phyloP scores from a whole-genome alignment of 805 yeast species.

The Danielozyma ontarioensis region DNA sequence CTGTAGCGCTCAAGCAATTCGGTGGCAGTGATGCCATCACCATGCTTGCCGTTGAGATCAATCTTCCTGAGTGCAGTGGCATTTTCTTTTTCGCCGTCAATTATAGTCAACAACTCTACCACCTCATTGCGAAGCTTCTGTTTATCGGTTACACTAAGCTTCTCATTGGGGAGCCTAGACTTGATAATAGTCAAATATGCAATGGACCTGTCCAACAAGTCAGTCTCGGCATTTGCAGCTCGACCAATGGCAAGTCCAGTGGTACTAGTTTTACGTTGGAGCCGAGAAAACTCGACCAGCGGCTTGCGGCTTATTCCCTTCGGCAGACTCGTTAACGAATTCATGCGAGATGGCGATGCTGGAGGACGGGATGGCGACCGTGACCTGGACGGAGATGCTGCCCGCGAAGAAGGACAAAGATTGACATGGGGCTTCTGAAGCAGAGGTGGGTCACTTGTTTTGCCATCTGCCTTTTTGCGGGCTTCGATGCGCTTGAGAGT shows the following conservation, averaged over 20 bases:
- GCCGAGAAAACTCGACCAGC: conserved; percentile 5
- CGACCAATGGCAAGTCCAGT: background rate
- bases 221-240: background rate
- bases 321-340: conserved; percentile 1
- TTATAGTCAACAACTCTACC: conserved; percentile 12
- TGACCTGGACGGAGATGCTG: conserved; percentile 5
- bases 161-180: conserved; percentile 7
- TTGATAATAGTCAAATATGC: conserved; percentile 10
- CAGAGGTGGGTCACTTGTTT: conserved; percentile 3
- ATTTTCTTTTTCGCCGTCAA: conserved; percentile 12
- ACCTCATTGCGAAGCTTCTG: conserved; percentile 14
- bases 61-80: background rate
- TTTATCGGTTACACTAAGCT: conserved; percentile 8
- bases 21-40: too few species aligned
- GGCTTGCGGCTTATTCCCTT: background rate
- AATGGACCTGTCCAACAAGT: conserved; percentile 8
- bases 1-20: conserved; percentile 35
- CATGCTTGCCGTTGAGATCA: background rate
- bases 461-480: conserved; percentile 20
- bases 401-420: conserved; percentile 1
- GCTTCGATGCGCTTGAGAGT: conserved; percentile 32
- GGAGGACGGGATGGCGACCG: conserved; percentile 11
- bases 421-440: conserved; percentile 1
- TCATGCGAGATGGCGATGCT: conserved; percentile 1
- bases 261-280: too few species aligned